Percentiles rank a stretch among this genome's conserved stretches.
These are phyloP conservation scores for Eremomyces bilateralis DNA, from an alignment of 495 filamentous ascomycete species.

Conservation along the genomic window DNA sequence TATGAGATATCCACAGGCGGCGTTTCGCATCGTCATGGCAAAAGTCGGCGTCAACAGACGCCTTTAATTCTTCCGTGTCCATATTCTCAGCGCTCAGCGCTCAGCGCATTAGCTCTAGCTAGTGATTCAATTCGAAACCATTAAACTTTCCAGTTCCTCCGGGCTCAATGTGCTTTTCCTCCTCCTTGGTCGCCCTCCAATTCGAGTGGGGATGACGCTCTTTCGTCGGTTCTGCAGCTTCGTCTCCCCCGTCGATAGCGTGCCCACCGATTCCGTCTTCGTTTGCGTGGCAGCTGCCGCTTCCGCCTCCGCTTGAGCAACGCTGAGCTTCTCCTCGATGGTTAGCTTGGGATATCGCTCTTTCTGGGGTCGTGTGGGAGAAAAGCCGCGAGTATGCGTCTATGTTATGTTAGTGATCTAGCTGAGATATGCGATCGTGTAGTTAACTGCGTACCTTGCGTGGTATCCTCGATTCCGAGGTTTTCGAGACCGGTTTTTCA, in stretches of 20 bases:
- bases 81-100: no score
- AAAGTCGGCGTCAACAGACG: no score
- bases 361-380: slow-evolving; percentile 12
- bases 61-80: no score
- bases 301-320: slow-evolving; percentile 20
- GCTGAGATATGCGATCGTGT: no score
- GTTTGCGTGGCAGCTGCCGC: slow-evolving; percentile 11
- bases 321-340: slow-evolving; percentile 19
- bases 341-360: slow-evolving; percentile 15
- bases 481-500: background rate
- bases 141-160: slow-evolving; percentile 21
- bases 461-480: slow-evolving; percentile 6
- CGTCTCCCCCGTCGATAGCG: no score
- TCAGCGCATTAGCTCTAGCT: no score
- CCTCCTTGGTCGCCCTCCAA: slow-evolving; percentile 18
- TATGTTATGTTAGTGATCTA: no score
- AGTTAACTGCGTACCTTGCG: no score
- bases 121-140: no score
- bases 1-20: no score
- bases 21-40: no score
- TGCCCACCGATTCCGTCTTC: background rate
- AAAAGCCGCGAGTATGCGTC: slow-evolving; percentile 12
- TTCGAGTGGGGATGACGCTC: slow-evolving; percentile 10
- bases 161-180: slow-evolving; percentile 22
- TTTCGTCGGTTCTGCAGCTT: slow-evolving; percentile 7